Base-by-base conservation (phyloP, 768 basidiomycete genomes). In the button mushroom (Agaricus bisporus) region DNA sequence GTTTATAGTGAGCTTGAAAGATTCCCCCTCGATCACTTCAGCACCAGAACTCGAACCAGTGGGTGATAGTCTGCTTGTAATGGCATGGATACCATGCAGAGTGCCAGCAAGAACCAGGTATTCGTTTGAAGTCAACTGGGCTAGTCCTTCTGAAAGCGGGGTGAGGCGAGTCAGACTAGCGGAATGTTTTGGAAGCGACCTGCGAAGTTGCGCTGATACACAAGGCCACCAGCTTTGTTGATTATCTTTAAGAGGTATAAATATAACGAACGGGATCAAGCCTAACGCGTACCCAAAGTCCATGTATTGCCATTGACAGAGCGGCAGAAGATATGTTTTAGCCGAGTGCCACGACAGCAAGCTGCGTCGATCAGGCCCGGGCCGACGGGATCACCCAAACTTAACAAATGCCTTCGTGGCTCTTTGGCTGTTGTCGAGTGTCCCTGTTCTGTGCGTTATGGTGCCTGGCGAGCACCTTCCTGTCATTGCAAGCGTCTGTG, bases 21-120 rank as follows among this genome's bases (percentile, higher is more conserved):
- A 82, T 64, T 98, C 97, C 12, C 87, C 91, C 64, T 98, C 95
- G 59, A 98, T 95, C n/a, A 92, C 85, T 63, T 98, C 88, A 7
- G 87, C 89, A 15, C 93, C 93, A 14, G 93, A 94, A 64, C 88
- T 87, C 18, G 78, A 63, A 4, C 87, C 88, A 15, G 79, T 81
- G 2, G 97, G 95, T 4, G 90, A 92, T 42, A 99, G 74, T 41
- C 91, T 82, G 58, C 88, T 86, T 0, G 95, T 98, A 61, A 98
- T 98, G n/a, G 97, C 97, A 62, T 98, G 97, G 26, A 99, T 95
- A 48, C 95, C 95, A 58, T 98, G 97, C 36, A 98, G 71, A 12
- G 97, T 98, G 41, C 95, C 95, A 2, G 97, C 97, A 38, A 98
- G 81, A 15, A 98, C 91, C 50, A 99, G 83, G 59, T 93, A 88